phyloP scores from a whole-genome alignment of 352 stramenopile genomes.

The Pythium brachiatum region DNA sequence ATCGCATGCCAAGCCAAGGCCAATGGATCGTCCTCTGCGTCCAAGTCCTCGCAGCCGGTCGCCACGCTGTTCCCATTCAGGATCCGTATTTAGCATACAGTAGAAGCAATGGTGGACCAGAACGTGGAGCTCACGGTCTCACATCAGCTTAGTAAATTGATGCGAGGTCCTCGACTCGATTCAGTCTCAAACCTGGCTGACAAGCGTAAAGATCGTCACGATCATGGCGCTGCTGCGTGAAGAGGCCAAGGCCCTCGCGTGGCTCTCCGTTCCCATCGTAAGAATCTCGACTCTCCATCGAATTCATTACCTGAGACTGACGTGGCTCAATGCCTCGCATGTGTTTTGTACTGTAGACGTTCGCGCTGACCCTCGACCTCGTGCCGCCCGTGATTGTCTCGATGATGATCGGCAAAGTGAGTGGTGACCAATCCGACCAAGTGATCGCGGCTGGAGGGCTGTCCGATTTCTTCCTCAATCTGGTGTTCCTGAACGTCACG shows the following conservation, averaged over 20 bases:
- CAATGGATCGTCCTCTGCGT: too few relatives aligned
- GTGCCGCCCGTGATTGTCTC: slow-evolving; percentile 42
- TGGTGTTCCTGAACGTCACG: slow-evolving; percentile 46
- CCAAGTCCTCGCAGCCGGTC: too few relatives aligned
- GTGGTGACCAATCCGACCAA: slow-evolving; percentile 44
- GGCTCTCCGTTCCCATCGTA: background rate
- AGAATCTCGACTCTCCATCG: background rate
- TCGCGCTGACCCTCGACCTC: slow-evolving; percentile 46
- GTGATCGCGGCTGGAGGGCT: slow-evolving; percentile 61
- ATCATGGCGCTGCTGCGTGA: background rate
- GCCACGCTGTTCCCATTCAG: too few relatives aligned
- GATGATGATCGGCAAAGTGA: slow-evolving; percentile 65
- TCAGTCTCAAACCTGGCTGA: background rate
- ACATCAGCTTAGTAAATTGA: too few relatives aligned
- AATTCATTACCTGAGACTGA: background rate
- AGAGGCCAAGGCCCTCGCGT: background rate
- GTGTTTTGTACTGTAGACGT: slow-evolving; percentile 24
- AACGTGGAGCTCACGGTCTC: too few relatives aligned
- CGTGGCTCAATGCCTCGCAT: background rate
- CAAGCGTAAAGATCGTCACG: background rate
- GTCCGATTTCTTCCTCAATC: slow-evolving; percentile 46
- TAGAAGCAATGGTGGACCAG: too few relatives aligned
- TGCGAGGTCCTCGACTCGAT: background rate
- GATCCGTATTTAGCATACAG: too few relatives aligned
- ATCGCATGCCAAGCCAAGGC: too few relatives aligned